phyloP scores from a whole-genome alignment of 1,139 yeast genomes.

The Meyerozyma carpophila region DNA sequence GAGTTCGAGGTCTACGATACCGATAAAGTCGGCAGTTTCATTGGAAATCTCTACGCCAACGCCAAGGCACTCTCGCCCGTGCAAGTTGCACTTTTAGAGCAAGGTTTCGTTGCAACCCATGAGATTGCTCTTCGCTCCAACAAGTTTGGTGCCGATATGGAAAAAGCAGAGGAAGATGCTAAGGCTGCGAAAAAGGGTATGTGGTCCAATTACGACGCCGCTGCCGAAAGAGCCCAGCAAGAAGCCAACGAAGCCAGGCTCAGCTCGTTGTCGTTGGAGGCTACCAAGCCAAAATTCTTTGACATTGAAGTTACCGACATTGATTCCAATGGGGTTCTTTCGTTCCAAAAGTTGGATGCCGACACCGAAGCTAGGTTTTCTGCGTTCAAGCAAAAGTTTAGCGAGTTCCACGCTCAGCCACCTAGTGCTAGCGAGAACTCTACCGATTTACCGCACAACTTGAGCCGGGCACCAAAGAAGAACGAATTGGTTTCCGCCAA shows the following conservation, averaged over 20 bases:
- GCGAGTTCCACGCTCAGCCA: slow-evolving; percentile 30
- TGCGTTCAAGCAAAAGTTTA: slow-evolving; percentile 42
- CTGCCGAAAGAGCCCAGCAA: slow-evolving; percentile 21
- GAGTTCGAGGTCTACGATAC: slow-evolving; percentile 62
- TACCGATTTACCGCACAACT: slow-evolving; percentile 43
- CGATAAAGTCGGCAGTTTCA: slow-evolving; percentile 78
- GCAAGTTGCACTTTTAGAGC: slow-evolving; percentile 54
- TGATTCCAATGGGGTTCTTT: slow-evolving; percentile 40
- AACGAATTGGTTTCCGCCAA: slow-evolving; percentile 60
- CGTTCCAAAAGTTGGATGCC: slow-evolving; percentile 44
- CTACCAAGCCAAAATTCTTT: slow-evolving; percentile 44
- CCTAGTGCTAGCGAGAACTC: slow-evolving; percentile 31
- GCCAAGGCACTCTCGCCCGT: slow-evolving; percentile 47
- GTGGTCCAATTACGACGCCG: slow-evolving; percentile 57
- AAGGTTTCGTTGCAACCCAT: slow-evolving; percentile 64
- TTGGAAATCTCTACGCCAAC: slow-evolving; percentile 61
- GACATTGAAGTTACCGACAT: slow-evolving; percentile 62
- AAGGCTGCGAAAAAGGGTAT: slow-evolving; percentile 51
- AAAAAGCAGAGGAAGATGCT: slow-evolving; percentile 62
- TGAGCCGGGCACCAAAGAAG: slow-evolving; percentile 43
- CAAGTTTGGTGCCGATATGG: slow-evolving; percentile 47
- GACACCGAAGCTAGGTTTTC: slow-evolving; percentile 30
- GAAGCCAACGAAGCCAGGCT: slow-evolving; percentile 19
- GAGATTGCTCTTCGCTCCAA: slow-evolving; percentile 60
- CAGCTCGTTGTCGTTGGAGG: slow-evolving; percentile 18